Percentiles rank a stretch among this genome's conserved stretches.
phyloP scores from a whole-genome alignment of 2,329 filamentous ascomycete species.

The Fusarium clavum region DNA sequence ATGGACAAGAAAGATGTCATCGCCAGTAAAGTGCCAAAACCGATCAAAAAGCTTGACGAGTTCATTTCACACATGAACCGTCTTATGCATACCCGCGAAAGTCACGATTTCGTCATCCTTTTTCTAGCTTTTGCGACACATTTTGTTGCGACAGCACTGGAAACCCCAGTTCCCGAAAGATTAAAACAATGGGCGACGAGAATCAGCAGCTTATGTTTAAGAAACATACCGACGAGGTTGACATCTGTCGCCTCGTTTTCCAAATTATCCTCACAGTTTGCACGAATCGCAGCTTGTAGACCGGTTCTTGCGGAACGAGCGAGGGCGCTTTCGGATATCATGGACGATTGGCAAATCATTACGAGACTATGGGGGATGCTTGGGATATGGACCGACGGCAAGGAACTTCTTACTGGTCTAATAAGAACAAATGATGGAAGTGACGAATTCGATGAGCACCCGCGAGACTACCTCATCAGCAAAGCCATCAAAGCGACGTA shows the following conservation, averaged over 20 bases:
- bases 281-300: neutral
- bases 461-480: neutral
- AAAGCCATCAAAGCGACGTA: constrained; percentile 7
- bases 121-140: constrained; percentile 32
- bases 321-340: constrained; percentile 13
- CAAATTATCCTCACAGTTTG: fast-evolving
- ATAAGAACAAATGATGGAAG: fast-evolving
- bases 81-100: constrained; percentile 32
- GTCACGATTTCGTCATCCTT: constrained; percentile 23
- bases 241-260: neutral
- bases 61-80: constrained; percentile 25
- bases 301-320: constrained; percentile 2
- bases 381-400: constrained; percentile 16
- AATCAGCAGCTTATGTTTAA: fast-evolving
- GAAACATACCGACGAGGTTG: neutral
- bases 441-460: neutral
- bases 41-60: constrained; percentile 19
- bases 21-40: neutral
- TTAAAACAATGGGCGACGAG: fast-evolving
- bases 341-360: constrained; percentile 40
- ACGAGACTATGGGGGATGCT: constrained; percentile 31
- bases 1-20: neutral
- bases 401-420: constrained; percentile 7
- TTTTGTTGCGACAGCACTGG: constrained; percentile 16
- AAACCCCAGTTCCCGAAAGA: constrained; percentile 1